Evolutionary conservation across 1,284 basidiomycete species (phyloP).

Genomic region (Hemileia vastatrix): DNA sequence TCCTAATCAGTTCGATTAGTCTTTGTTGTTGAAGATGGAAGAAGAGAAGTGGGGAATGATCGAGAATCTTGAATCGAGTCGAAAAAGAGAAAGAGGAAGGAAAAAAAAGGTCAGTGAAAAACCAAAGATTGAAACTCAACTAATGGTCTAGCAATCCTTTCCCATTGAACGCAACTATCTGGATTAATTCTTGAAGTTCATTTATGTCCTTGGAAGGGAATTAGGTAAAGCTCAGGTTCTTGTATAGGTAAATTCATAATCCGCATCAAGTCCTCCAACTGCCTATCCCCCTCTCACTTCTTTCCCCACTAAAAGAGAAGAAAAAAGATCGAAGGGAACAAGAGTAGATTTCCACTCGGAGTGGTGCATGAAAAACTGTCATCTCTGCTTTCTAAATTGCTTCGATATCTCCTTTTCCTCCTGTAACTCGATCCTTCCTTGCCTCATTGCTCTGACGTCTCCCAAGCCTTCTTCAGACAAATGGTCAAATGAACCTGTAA

Average conservation of each 20-base stretch:
- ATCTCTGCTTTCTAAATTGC: too few species aligned
- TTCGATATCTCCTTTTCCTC: constrained; percentile 20
- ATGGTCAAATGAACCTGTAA: too few species aligned
- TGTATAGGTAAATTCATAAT: too few species aligned
- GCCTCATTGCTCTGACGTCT: background rate
- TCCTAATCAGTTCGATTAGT: constrained; percentile 39
- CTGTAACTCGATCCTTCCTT: background rate
- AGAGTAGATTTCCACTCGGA: too few species aligned
- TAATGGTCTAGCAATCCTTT: constrained; percentile 2
- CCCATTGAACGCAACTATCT: background rate
- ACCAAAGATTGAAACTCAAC: background rate
- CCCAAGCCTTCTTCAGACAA: background rate
- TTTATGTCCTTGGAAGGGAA: too few species aligned
- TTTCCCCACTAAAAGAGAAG: too few species aligned
- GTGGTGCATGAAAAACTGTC: too few species aligned
- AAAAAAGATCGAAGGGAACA: too few species aligned
- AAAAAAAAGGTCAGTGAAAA: background rate
- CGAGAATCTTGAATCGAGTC: constrained; percentile 32
- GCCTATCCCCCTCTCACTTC: too few species aligned
- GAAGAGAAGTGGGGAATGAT: constrained; percentile 38
- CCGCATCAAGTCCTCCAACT: too few species aligned
- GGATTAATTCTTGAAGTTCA: too few species aligned
- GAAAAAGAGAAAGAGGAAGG: background rate
- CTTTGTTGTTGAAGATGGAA: constrained; percentile 42
- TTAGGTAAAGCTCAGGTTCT: too few species aligned